A percentile compares a stretch with the other conserved stretches of the same genome.
Evolutionary conservation across 1,139 yeast genomes (phyloP).

Genomic region (Sugiyamaella sp.): DNA sequence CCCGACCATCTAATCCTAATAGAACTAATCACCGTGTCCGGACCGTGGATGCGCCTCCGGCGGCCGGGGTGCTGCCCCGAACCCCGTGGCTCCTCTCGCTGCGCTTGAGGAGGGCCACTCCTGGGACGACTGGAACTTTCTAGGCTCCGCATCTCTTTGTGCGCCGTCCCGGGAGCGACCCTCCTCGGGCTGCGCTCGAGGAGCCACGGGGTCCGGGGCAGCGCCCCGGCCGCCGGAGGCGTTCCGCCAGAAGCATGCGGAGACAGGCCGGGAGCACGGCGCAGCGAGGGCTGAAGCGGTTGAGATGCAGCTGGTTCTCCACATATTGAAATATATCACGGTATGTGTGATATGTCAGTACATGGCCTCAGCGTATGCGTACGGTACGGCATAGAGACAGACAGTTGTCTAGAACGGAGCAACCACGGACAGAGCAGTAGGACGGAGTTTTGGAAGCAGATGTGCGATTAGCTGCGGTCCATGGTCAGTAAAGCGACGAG

Average conservation of each 20-base stretch:
- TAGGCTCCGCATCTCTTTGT: no score
- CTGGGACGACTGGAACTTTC: neutral
- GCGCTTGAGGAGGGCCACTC: no score
- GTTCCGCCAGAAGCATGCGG: no score
- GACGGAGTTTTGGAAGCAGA: conserved; percentile 2
- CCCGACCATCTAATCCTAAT: neutral
- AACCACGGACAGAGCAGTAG: no score
- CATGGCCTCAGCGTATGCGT: conserved; percentile 1
- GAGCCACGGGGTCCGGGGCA: neutral
- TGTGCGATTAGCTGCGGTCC: neutral
- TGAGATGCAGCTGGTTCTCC: conserved; percentile 3
- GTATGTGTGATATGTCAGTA: neutral
- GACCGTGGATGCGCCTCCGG: no score
- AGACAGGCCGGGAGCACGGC: no score
- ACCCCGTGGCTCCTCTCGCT: neutral
- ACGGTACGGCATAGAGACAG: no score
- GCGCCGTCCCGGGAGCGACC: neutral
- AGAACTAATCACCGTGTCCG: neutral
- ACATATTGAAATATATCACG: neutral
- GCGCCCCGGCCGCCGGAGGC: neutral
- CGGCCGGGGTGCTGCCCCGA: neutral
- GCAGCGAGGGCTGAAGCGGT: no score
- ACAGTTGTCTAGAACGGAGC: no score
- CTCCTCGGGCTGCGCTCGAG: neutral
- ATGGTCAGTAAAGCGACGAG: conserved; percentile 14